Evolutionary conservation across 2,329 filamentous ascomycete genomes (phyloP).

Genomic region (Cercospora zeae-maydis): DNA sequence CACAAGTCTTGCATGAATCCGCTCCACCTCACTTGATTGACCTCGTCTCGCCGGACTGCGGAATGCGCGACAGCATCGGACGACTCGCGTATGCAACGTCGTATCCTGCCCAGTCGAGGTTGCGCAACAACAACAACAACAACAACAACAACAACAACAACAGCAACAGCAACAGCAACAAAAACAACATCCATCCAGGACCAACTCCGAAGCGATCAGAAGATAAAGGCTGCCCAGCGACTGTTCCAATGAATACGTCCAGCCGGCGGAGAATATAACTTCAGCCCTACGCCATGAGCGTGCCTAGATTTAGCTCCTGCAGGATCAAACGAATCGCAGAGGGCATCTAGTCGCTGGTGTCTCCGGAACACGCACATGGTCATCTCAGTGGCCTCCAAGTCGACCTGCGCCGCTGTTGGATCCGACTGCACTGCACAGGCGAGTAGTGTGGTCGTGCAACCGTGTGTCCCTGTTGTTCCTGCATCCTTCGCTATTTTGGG

Average conservation of each 20-base stretch:
- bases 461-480: slow-evolving; percentile 4
- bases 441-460: too few species aligned
- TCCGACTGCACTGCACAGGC: not conserved
- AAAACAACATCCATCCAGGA: not conserved
- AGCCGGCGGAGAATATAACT: slow-evolving; percentile 1
- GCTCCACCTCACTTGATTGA: not conserved
- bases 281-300: not conserved
- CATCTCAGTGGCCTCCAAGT: not conserved
- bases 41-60: not conserved
- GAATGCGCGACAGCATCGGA: not conserved
- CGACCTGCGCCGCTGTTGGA: not conserved
- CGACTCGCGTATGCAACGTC: not conserved
- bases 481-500: slow-evolving; percentile 2
- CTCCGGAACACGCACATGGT: not conserved
- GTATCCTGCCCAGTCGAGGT: not conserved
- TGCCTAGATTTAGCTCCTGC: not conserved
- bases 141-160: too few species aligned
- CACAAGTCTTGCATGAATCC: not conserved
- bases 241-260: not conserved
- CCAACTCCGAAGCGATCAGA: not conserved
- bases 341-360: not conserved
- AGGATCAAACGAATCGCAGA: not conserved
- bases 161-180: too few species aligned
- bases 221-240: not conserved
- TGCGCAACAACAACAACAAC: not conserved